phyloP scores from a whole-genome alignment of 306 rosid species.

The Vigna mungo region DNA sequence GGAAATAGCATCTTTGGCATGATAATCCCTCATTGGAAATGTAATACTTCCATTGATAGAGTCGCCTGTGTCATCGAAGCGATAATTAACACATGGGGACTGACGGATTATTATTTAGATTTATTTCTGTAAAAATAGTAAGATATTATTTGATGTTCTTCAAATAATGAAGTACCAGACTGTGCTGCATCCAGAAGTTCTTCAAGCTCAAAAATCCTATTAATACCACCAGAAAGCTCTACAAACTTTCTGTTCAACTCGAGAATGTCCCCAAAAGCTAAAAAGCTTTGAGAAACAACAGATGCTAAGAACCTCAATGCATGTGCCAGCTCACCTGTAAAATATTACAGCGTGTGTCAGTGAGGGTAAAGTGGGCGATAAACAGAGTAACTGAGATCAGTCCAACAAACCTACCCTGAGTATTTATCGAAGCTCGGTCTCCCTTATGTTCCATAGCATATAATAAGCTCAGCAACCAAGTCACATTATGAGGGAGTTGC shows the following conservation, averaged over 20 bases:
- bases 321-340: slow-evolving; percentile 95
- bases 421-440: slow-evolving; percentile 78
- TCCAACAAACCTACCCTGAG: slow-evolving; percentile 73
- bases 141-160: slow-evolving; percentile 14
- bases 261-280: slow-evolving; percentile 98
- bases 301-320: slow-evolving; percentile 98
- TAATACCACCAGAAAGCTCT: slow-evolving; percentile 93
- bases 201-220: slow-evolving; percentile 93
- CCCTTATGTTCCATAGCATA: slow-evolving; percentile 94
- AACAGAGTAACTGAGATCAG: slow-evolving; percentile 23
- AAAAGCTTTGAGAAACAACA: slow-evolving; percentile 98
- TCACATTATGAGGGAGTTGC: slow-evolving; percentile 98
- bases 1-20: slow-evolving; percentile 67
- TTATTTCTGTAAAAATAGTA: slow-evolving; percentile 22
- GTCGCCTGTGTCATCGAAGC: slow-evolving; percentile 51
- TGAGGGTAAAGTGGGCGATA: slow-evolving; percentile 32
- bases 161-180: slow-evolving; percentile 62
- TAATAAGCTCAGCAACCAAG: slow-evolving; percentile 96
- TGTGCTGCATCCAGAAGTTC: slow-evolving; percentile 87
- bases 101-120: slow-evolving; percentile 35
- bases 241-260: slow-evolving; percentile 87
- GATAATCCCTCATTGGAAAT: slow-evolving; percentile 53
- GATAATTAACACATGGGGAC: slow-evolving; percentile 30
- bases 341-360: slow-evolving; percentile 10
- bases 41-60: slow-evolving; percentile 48